Evolutionary conservation across 1,139 yeast genomes (phyloP).

Genomic region (Yamadazyma buinensis): DNA sequence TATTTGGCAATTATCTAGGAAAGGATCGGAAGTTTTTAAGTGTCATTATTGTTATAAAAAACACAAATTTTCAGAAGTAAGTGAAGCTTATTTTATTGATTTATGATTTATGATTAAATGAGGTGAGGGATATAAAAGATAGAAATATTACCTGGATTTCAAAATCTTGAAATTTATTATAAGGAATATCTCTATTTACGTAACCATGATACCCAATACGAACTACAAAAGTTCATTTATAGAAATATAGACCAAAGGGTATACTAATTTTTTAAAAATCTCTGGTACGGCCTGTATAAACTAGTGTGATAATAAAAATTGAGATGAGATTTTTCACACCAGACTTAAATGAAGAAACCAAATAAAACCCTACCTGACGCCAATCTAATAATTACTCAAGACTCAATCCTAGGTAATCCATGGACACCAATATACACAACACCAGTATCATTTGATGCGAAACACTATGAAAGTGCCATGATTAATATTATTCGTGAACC

Average conservation of each 20-base stretch:
- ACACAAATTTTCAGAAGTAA: constrained; percentile 39
- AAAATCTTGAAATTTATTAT: no score
- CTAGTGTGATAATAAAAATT: no score
- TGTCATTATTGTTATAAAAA: constrained; percentile 50
- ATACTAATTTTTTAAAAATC: no score
- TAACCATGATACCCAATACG: no score
- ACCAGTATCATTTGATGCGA: constrained; percentile 39
- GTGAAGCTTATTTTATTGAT: constrained; percentile 45
- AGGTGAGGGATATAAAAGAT: no score
- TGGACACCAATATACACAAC: constrained; percentile 62
- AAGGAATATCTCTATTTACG: no score
- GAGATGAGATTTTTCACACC: constrained; percentile 1
- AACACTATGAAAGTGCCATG: constrained; percentile 75
- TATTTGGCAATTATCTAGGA: constrained; percentile 42
- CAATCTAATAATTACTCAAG: constrained; percentile 7
- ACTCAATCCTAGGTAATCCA: constrained; percentile 54
- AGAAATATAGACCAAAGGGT: no score
- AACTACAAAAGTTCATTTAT: no score
- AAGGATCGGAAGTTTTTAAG: constrained; percentile 41
- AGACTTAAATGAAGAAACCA: constrained; percentile 13
- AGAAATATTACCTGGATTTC: no score
- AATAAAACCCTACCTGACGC: constrained; percentile 1
- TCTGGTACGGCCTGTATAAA: no score
- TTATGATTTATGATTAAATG: constrained; percentile 14
- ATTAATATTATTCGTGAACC: constrained; percentile 78